Conservation (phyloP, 495 filamentous ascomycete species). For the Penicillium lividum region DNA sequence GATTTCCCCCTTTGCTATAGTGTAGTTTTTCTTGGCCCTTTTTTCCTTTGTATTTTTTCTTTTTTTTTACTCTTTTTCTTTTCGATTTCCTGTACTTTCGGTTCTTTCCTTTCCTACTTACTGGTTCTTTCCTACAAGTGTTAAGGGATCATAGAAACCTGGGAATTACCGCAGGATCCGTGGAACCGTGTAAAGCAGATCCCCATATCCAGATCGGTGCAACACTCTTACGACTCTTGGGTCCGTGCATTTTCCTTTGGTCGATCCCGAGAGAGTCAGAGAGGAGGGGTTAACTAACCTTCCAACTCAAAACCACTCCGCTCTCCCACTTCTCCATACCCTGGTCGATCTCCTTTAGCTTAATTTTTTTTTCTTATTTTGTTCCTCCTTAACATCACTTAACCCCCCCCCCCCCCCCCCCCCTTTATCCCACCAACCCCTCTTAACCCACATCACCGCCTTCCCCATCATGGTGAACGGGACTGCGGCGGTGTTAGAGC, state of each 20-base stretch:
- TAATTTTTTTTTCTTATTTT: constrained; percentile 20
- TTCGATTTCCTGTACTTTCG: too few relatives aligned
- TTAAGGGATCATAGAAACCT: constrained; percentile 15
- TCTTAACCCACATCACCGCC: constrained; percentile 7
- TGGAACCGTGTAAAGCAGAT: constrained; percentile 36
- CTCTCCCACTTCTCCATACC: constrained; percentile 34
- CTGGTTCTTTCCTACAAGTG: too few relatives aligned
- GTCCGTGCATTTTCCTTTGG: constrained; percentile 37
- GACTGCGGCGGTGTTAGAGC: constrained; percentile 48
- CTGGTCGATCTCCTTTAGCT: constrained; percentile 37
- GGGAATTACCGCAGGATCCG: constrained; percentile 38
- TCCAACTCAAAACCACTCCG: constrained; percentile 34
- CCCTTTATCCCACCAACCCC: background rate
- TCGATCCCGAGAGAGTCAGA: constrained; percentile 39
- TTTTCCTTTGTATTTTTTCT: background rate
- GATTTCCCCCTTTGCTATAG: constrained; percentile 2
- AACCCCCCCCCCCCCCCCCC: background rate
- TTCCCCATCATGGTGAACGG: constrained; percentile 46
- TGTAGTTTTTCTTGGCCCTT: constrained; percentile 1
- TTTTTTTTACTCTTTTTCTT: too few relatives aligned
- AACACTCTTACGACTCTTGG: constrained; percentile 30
- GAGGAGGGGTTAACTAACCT: constrained; percentile 31
- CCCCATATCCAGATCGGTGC: constrained; percentile 34
- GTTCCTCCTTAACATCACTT: background rate
- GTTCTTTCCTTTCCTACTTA: too few relatives aligned